phyloP scores from a whole-genome alignment of 2,329 filamentous ascomycete species.

The Zasmidium angulare region DNA sequence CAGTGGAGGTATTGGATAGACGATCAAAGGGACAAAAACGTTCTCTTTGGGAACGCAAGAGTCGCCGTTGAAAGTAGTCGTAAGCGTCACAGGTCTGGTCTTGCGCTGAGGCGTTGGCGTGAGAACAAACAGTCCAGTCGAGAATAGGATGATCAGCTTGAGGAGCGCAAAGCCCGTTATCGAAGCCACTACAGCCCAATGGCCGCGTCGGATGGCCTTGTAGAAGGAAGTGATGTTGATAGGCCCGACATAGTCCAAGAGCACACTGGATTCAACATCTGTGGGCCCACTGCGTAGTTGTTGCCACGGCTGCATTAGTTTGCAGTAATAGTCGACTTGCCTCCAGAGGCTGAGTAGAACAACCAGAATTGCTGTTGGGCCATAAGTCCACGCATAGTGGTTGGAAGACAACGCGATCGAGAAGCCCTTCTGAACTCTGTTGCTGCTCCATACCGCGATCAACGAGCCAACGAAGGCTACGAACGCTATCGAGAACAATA shows the following conservation, averaged over 20 bases:
- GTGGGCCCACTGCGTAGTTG: background rate
- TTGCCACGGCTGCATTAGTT: conserved; percentile 10
- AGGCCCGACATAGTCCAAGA: conserved; percentile 7
- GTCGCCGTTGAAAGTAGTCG: background rate
- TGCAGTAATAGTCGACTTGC: conserved; percentile 10
- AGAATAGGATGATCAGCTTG: conserved; percentile 4
- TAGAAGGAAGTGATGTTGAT: conserved; percentile 2
- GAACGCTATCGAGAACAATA: background rate
- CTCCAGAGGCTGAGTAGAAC: conserved; percentile 10
- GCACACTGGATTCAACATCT: conserved; percentile 1
- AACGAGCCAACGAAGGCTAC: background rate
- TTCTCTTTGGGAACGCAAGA: background rate
- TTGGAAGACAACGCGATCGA: conserved; percentile 1
- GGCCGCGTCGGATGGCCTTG: background rate
- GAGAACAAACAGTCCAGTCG: conserved; percentile 4
- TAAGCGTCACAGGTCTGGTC: background rate
- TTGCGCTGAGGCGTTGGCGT: background rate
- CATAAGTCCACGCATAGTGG: conserved; percentile 12
- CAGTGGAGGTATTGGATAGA: background rate
- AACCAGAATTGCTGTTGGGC: conserved; percentile 9
- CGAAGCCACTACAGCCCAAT: background rate
- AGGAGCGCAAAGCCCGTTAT: conserved; percentile 2
- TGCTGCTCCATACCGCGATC: conserved; percentile 4
- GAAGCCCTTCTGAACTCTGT: conserved; percentile 6
- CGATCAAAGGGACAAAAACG: background rate